Evolutionary conservation across 768 basidiomycete genomes (phyloP).

Genomic region (Hygrophoropsis aurantiaca): DNA sequence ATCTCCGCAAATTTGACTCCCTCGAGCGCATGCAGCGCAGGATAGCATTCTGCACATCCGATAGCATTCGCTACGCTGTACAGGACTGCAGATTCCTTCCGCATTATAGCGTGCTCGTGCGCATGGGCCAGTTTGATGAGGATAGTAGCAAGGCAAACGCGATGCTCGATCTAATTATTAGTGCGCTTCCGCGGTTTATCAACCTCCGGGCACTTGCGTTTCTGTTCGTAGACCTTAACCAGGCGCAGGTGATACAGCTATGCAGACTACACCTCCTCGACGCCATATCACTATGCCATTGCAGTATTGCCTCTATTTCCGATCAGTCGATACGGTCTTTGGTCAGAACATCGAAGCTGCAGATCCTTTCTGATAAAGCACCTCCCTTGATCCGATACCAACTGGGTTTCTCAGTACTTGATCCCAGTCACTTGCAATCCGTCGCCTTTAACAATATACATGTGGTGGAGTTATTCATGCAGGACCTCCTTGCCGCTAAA

Average conservation of each 20-base stretch:
- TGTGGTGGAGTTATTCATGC: background rate
- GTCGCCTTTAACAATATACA: background rate
- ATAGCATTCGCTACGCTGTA: slow-evolving; percentile 1
- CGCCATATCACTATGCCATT: background rate
- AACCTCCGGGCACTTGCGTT: slow-evolving; percentile 3
- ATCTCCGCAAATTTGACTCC: background rate
- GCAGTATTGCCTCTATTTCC: slow-evolving; percentile 1
- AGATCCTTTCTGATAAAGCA: background rate
- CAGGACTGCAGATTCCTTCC: slow-evolving; percentile 5
- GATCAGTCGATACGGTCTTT: background rate
- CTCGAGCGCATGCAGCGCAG: slow-evolving; percentile 1
- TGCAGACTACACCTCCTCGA: slow-evolving; percentile 1
- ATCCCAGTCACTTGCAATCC: slow-evolving; percentile 3
- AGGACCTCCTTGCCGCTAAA: background rate
- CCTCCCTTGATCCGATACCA: background rate
- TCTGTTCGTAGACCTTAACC: slow-evolving; percentile 5
- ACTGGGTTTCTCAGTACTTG: slow-evolving; percentile 1
- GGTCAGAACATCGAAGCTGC: background rate
- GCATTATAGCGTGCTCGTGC: slow-evolving; percentile 4
- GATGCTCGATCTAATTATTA: background rate
- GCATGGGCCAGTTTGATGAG: background rate
- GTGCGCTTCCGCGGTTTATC: slow-evolving; percentile 2
- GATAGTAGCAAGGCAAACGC: background rate
- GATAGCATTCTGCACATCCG: slow-evolving; percentile 5
- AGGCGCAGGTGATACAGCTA: background rate